Evolutionary conservation across 371 early-diverging fungal species (phyloP), one percentile per base, ranked within the genome.

Genomic region (Lichtheimia corymbifera): DNA sequence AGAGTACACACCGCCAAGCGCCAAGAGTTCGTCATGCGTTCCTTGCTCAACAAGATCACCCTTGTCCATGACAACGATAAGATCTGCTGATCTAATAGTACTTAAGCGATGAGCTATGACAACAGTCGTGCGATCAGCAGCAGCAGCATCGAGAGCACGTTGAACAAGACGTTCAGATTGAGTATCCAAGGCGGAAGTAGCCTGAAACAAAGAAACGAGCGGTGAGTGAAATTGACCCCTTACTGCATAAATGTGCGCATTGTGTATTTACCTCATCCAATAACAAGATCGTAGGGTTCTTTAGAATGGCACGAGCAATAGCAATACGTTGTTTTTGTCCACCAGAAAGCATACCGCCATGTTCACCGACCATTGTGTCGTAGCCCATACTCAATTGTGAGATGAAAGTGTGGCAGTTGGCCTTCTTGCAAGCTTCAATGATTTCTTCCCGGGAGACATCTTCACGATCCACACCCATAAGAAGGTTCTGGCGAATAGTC

Each of bases 101-200:
- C 89, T 86, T 5, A 93, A 73, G 15, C 91, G 84, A 68, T 96
- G 97, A 0, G 97, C 96, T 64, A 97, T 90, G 4, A 94, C 88
- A 49, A 98, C 83, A 3, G 95, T 94, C 1, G 95, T 94, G 17
- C 95, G 79, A 41, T 85, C 82, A 18, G 68, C 58, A 17, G 89
- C 50, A 4, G 93, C 93, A 13, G 65, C 72, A 55, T 94, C 94
- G 24, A 92, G 70, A 17, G 91, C 91, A 15, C 64, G 71, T 65
- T 92, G 92, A 1, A 93, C 91, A 15, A 90, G 69, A 20, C 87
- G 77, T 66, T 97, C 96, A 5, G 91, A 88, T 62, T 85, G 79
- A 0, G 89, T 85, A 68, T 91, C 91, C 53, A 93, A 81, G 62
- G 62, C 76, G 51, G 88, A 82, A 1, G 90, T 90, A 52, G 92